Evolutionary conservation across 2,329 filamentous ascomycete species (phyloP).

Genomic region (Paracorniculantispora psalliotae): DNA sequence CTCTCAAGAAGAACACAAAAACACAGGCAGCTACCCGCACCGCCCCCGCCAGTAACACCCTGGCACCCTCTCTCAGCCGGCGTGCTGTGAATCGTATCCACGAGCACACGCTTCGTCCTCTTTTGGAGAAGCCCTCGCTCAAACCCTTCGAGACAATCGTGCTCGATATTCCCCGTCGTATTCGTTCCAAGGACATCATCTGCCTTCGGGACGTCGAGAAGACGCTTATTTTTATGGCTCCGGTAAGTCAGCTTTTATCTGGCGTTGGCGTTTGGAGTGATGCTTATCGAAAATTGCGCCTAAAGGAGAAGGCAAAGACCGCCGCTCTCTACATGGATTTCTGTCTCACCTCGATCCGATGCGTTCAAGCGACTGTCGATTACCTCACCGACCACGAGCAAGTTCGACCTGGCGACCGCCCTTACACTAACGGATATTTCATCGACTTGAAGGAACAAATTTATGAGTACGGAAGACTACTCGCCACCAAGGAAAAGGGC

Average conservation of each 20-base stretch:
- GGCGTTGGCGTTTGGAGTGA: slow-evolving; percentile 54
- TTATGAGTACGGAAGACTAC: slow-evolving; percentile 78
- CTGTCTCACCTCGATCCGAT: slow-evolving; percentile 84
- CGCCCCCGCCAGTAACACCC: slow-evolving; percentile 43
- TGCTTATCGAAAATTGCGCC: slow-evolving; percentile 65
- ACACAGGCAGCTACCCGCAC: slow-evolving; percentile 48
- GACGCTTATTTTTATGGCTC: slow-evolving; percentile 83
- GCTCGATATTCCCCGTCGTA: slow-evolving; percentile 70
- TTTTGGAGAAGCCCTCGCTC: slow-evolving; percentile 66
- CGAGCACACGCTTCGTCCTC: slow-evolving; percentile 71
- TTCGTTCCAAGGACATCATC: slow-evolving; percentile 78
- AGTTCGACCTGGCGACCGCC: slow-evolving; percentile 75
- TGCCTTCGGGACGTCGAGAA: slow-evolving; percentile 93
- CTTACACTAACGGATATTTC: slow-evolving; percentile 95
- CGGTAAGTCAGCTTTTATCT: slow-evolving; percentile 71
- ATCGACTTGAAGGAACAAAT: slow-evolving; percentile 95
- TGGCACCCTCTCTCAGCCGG: slow-evolving; percentile 58
- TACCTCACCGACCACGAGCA: slow-evolving; percentile 83
- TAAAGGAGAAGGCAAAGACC: slow-evolving; percentile 73
- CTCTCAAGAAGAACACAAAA: slow-evolving; percentile 35
- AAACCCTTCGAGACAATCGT: slow-evolving; percentile 79
- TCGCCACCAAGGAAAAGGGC: slow-evolving; percentile 67
- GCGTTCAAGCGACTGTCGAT: slow-evolving; percentile 84
- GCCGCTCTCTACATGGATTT: slow-evolving; percentile 74
- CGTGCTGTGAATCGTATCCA: slow-evolving; percentile 73